Percentiles rank a stretch among this genome's conserved stretches.
Conservation (phyloP, 2,329 filamentous ascomycete genomes). For the Aureobasidium sp. region DNA sequence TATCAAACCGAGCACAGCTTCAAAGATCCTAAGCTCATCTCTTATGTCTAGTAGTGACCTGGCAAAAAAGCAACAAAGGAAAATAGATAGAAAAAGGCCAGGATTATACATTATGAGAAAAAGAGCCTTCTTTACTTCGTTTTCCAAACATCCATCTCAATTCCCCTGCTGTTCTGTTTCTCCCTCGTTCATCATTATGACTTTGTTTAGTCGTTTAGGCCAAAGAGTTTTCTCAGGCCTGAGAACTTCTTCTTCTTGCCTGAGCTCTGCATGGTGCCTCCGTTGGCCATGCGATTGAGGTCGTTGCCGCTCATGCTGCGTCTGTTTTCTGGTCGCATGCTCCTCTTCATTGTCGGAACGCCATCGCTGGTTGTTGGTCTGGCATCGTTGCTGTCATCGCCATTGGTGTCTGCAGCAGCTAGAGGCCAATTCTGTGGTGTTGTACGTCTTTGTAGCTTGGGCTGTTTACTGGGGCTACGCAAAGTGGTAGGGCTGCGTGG, state of each 20-base stretch:
- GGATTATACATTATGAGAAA: conserved; percentile 4
- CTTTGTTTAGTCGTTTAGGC: conserved; percentile 41
- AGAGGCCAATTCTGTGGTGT: conserved; percentile 39
- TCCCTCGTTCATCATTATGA: neutral
- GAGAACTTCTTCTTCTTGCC: conserved; percentile 60
- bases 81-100: neutral
- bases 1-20: neutral
- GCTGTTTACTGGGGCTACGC: conserved; percentile 20
- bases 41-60: neutral
- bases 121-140: neutral
- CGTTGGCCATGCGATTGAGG: neutral
- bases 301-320: conserved; percentile 21
- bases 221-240: conserved; percentile 57
- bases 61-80: neutral
- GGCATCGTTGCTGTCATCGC: neutral
- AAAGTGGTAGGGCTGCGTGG: conserved; percentile 19
- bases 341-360: conserved; percentile 19
- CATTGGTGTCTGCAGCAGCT: conserved; percentile 6
- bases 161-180: neutral
- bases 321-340: conserved; percentile 23
- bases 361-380: conserved; percentile 28
- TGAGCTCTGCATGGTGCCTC: conserved; percentile 24
- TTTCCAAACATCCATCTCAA: neutral
- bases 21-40: neutral
- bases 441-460: conserved; percentile 6